Percentiles rank a stretch among this genome's conserved stretches.
phyloP scores from a whole-genome alignment of 805 yeast genomes.

The Sugiyamaella americana region DNA sequence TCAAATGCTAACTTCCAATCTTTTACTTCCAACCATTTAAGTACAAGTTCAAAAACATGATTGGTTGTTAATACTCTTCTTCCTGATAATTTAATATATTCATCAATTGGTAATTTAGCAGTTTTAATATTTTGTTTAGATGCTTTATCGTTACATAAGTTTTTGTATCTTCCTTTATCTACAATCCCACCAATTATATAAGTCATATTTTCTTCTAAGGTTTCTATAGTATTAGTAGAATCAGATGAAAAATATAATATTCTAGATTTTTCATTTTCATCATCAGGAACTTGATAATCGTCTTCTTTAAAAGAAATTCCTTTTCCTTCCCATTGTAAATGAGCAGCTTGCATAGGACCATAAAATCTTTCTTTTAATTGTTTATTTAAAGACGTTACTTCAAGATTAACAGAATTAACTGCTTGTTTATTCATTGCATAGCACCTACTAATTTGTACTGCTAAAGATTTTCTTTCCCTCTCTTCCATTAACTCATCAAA shows the following conservation, averaged over 20 bases:
- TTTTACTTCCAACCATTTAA: slow-evolving; percentile 68
- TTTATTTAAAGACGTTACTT: slow-evolving; percentile 60
- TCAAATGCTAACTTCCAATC: slow-evolving; percentile 89
- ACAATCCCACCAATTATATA: slow-evolving; percentile 95
- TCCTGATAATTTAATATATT: slow-evolving; percentile 75
- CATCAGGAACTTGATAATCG: slow-evolving; percentile 32
- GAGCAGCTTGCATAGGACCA: slow-evolving; percentile 46
- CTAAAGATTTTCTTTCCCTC: slow-evolving; percentile 60
- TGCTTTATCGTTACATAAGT: slow-evolving; percentile 77
- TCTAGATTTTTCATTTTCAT: slow-evolving; percentile 30
- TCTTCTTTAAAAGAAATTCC: slow-evolving; percentile 46
- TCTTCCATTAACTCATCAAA: slow-evolving; percentile 87
- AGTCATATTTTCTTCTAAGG: slow-evolving; percentile 60
- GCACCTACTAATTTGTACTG: slow-evolving; percentile 74
- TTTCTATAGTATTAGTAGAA: slow-evolving; percentile 61
- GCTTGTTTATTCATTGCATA: slow-evolving; percentile 73
- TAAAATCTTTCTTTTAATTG: slow-evolving; percentile 65
- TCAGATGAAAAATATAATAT: slow-evolving; percentile 80
- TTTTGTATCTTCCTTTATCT: slow-evolving; percentile 85
- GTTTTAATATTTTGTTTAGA: slow-evolving; percentile 61
- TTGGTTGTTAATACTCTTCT: slow-evolving; percentile 87
- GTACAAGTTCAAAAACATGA: slow-evolving; percentile 84
- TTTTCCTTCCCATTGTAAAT: slow-evolving; percentile 61
- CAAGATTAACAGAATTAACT: slow-evolving; percentile 49
- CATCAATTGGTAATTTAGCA: slow-evolving; percentile 80